Evolutionary conservation across 2,329 filamentous ascomycete species (phyloP).

Genomic region (Alternaria tenuissima): DNA sequence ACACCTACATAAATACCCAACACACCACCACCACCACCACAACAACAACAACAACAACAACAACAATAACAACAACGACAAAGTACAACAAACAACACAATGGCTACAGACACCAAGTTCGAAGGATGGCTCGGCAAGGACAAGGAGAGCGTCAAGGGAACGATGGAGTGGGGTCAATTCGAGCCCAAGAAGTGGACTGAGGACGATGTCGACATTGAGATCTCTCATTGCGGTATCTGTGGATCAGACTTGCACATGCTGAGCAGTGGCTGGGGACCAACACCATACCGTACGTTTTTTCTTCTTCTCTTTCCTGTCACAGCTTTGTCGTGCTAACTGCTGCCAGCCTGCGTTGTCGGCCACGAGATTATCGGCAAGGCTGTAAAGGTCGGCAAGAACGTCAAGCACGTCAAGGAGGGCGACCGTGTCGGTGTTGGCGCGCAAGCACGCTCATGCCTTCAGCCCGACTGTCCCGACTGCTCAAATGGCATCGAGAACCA

Average conservation of each 20-base stretch:
- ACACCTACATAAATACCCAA: not conserved
- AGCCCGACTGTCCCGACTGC: conserved; percentile 54
- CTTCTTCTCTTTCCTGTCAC: no score
- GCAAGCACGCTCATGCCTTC: conserved; percentile 57
- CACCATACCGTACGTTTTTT: conserved; percentile 29
- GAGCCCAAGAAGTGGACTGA: conserved; percentile 64
- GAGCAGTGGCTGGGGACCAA: conserved; percentile 49
- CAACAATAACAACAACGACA: not conserved
- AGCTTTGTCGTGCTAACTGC: conserved; percentile 23
- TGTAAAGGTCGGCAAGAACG: conserved; percentile 54
- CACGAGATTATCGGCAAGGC: conserved; percentile 54
- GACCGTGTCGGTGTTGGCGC: conserved; percentile 65
- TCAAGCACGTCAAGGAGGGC: conserved; percentile 64
- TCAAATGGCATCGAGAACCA: conserved; percentile 59
- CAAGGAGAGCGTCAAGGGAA: conserved; percentile 58
- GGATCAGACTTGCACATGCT: conserved; percentile 48
- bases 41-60: not conserved
- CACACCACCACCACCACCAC: not conserved
- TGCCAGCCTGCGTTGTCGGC: conserved; percentile 54
- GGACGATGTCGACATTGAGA: conserved; percentile 64
- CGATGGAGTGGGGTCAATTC: conserved; percentile 62
- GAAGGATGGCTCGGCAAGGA: conserved; percentile 66
- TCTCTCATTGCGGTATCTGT: conserved; percentile 53
- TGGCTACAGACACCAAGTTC: conserved; percentile 49
- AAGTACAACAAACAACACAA: conserved; percentile 10